Conservation (phyloP, 768 basidiomycete species). For the Hygrophorus pudorinus region DNA sequence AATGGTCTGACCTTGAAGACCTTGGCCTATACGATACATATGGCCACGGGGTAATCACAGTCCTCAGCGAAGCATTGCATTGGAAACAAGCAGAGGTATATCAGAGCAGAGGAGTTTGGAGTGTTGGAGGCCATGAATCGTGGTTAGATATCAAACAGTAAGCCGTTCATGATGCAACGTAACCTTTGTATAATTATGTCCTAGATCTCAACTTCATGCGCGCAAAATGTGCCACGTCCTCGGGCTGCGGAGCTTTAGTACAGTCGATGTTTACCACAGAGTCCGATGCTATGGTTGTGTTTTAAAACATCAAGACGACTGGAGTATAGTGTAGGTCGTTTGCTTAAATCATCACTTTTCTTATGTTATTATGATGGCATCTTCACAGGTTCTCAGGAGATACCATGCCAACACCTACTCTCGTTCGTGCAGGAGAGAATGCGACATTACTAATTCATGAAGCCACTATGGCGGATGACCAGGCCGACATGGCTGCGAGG, state of each 20-base stretch:
- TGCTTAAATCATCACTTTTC: slow-evolving; percentile 32
- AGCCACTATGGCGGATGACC: slow-evolving; percentile 84
- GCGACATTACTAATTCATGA: slow-evolving; percentile 90
- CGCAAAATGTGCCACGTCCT: slow-evolving; percentile 40
- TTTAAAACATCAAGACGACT: slow-evolving; percentile 58
- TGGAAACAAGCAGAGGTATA: no score
- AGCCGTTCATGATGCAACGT: no score
- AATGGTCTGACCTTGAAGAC: slow-evolving; percentile 62
- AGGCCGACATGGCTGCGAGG: slow-evolving; percentile 54
- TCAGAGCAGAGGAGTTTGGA: no score
- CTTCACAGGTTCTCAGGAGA: slow-evolving; percentile 81
- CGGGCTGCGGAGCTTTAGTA: slow-evolving; percentile 48
- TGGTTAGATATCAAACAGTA: no score
- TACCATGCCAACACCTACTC: slow-evolving; percentile 63
- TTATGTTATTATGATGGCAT: background rate
- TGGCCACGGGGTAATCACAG: no score
- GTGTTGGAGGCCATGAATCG: no score
- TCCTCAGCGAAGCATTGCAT: no score
- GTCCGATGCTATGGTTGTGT: slow-evolving; percentile 65
- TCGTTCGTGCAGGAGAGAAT: slow-evolving; percentile 52
- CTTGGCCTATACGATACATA: slow-evolving; percentile 54
- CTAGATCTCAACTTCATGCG: slow-evolving; percentile 37
- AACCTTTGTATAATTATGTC: no score
- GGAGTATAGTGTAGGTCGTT: slow-evolving; percentile 70
- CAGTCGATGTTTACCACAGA: slow-evolving; percentile 68